Conservation (phyloP, 2,329 filamentous ascomycete genomes). For the Aspergillus sclerotialis region DNA sequence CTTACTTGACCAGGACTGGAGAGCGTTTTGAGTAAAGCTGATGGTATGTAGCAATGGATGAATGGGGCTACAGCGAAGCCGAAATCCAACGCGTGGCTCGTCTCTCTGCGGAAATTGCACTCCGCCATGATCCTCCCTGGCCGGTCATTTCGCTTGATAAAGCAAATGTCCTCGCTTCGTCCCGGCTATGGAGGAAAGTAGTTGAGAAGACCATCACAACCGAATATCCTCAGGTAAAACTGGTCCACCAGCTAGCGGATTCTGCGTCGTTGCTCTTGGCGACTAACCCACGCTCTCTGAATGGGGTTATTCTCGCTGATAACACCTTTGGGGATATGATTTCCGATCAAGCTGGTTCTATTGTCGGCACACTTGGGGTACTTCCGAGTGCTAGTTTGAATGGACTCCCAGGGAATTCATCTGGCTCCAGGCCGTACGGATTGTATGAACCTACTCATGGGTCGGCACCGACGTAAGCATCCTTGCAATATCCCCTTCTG, state of each 20-base stretch:
- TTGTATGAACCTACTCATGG: constrained; percentile 93
- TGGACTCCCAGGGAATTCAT: constrained; percentile 64
- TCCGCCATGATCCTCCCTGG: constrained; percentile 62
- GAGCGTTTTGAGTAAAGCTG: not conserved
- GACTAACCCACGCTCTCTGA: constrained; percentile 75
- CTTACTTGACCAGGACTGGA: constrained; percentile 26
- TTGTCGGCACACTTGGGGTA: constrained; percentile 78
- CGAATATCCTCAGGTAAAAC: constrained; percentile 76
- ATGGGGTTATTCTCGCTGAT: constrained; percentile 80
- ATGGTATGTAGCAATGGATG: constrained; percentile 52
- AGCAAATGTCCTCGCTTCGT: constrained; percentile 86
- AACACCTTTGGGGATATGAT: constrained; percentile 94
- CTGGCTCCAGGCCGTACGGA: constrained; percentile 68
- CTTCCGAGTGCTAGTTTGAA: constrained; percentile 78
- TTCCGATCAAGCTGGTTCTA: constrained; percentile 83
- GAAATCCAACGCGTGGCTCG: constrained; percentile 80
- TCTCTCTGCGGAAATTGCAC: constrained; percentile 68
- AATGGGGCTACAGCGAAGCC: constrained; percentile 70
- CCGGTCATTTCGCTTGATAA: constrained; percentile 83
- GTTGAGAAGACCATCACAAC: constrained; percentile 71
- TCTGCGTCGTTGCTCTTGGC: constrained; percentile 87
- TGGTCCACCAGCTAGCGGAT: constrained; percentile 83
- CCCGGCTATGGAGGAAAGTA: constrained; percentile 75
- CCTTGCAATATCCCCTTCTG: not conserved
- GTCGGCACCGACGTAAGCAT: constrained; percentile 30